A percentile compares a stretch with the other conserved stretches of the same genome.
Evolutionary conservation across 1,284 basidiomycete genomes (phyloP).

Genomic region (Mycena sp.): DNA sequence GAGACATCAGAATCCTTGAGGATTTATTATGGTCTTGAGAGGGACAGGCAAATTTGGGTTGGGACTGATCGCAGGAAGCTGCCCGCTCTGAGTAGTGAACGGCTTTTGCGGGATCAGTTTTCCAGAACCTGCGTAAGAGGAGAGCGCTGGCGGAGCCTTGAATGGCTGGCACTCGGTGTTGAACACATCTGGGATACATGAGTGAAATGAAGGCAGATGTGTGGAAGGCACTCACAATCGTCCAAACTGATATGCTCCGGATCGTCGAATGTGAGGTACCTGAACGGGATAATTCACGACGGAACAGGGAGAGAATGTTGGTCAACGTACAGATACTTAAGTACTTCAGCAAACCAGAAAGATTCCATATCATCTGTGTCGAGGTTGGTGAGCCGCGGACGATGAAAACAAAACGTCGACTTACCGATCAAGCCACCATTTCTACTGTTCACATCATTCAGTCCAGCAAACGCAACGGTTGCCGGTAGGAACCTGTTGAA

Average conservation of each 20-base stretch:
- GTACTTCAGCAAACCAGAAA: slow-evolving; percentile 81
- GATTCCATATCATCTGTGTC: slow-evolving; percentile 69
- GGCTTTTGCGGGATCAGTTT: slow-evolving; percentile 1
- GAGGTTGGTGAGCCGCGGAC: no score
- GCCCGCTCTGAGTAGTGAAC: background rate
- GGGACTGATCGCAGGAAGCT: slow-evolving; percentile 2
- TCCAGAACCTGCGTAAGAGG: slow-evolving; percentile 51
- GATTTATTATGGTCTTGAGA: background rate
- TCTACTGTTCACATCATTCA: slow-evolving; percentile 56
- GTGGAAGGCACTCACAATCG: slow-evolving; percentile 56
- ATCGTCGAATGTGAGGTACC: slow-evolving; percentile 75
- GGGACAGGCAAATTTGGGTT: background rate
- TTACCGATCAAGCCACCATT: slow-evolving; percentile 59
- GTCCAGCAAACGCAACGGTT: slow-evolving; percentile 57
- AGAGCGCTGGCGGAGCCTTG: slow-evolving; percentile 57
- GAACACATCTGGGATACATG: slow-evolving; percentile 60
- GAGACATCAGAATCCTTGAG: no score
- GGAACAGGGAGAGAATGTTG: background rate
- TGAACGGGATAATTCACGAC: slow-evolving; percentile 44
- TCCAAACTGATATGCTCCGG: slow-evolving; percentile 72
- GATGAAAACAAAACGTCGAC: slow-evolving; percentile 70
- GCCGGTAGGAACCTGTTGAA: slow-evolving; percentile 58
- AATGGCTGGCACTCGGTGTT: slow-evolving; percentile 80
- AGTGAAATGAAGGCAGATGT: background rate
- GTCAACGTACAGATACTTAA: slow-evolving; percentile 70